Conservation (phyloP, 352 stramenopile species). For the Globisporangium nodosum region DNA sequence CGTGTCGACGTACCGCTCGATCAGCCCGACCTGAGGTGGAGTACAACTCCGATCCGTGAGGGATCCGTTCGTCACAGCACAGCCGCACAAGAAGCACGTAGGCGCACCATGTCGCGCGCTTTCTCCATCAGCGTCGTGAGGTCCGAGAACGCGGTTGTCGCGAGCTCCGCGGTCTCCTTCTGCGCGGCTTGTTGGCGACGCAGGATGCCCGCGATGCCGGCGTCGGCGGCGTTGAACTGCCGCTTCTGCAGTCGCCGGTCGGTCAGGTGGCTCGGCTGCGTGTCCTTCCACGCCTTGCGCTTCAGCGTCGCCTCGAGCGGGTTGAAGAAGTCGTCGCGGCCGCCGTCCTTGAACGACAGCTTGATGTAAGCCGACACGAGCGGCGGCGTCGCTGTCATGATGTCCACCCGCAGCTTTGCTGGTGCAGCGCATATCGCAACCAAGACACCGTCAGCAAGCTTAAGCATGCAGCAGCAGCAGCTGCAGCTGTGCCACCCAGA, state of each 20-base stretch:
- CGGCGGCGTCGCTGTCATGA: conserved; percentile 30
- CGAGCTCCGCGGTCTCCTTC: conserved; percentile 74
- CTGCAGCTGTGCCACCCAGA: no score
- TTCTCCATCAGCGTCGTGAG: conserved; percentile 89
- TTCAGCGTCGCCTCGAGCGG: conserved; percentile 61
- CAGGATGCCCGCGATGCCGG: conserved; percentile 79
- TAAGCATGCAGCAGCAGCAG: no score
- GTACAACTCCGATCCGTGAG: background rate
- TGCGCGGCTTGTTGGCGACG: conserved; percentile 72
- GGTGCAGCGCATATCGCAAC: background rate
- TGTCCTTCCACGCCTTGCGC: conserved; percentile 72
- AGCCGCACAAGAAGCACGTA: background rate
- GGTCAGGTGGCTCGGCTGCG: conserved; percentile 61
- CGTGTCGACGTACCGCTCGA: conserved; percentile 88
- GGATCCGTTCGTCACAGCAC: background rate
- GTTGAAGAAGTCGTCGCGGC: conserved; percentile 80
- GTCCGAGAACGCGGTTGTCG: conserved; percentile 84
- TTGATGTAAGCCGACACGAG: conserved; percentile 66
- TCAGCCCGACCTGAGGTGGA: conserved; percentile 48
- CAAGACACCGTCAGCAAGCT: no score
- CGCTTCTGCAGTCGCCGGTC: conserved; percentile 74
- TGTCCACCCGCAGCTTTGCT: conserved; percentile 78
- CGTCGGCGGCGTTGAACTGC: conserved; percentile 71
- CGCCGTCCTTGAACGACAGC: conserved; percentile 83
- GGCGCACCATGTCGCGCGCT: conserved; percentile 84